Conservation (phyloP, 2,329 filamentous ascomycete genomes). For the Chaetomium sp. region DNA sequence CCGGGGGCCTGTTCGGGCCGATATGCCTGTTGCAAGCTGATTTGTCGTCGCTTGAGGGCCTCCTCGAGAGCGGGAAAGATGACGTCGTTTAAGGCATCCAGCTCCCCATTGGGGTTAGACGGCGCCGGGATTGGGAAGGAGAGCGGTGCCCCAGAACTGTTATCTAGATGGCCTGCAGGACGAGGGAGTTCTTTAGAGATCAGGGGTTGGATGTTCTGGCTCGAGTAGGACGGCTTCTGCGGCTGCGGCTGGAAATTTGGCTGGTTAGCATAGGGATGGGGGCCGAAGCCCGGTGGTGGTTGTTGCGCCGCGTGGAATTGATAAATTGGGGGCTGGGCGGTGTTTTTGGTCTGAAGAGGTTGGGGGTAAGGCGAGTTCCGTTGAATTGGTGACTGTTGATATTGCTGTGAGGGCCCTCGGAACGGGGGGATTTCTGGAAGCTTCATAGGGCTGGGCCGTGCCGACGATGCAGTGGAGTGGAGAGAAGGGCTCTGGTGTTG, state of each 20-base stretch:
- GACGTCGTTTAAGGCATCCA: conserved; percentile 84
- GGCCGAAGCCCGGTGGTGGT: conserved; percentile 1
- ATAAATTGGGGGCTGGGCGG: conserved; percentile 3
- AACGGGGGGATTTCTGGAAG: conserved; percentile 52
- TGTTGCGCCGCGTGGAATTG: conserved; percentile 21
- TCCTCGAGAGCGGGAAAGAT: conserved; percentile 90
- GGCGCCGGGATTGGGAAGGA: conserved; percentile 53
- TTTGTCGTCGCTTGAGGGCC: conserved; percentile 73
- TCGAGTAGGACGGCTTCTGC: conserved; percentile 24
- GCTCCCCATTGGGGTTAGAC: conserved; percentile 56
- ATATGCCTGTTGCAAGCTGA: conserved; percentile 48
- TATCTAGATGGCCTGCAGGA: conserved; percentile 21
- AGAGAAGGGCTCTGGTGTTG: conserved; percentile 31
- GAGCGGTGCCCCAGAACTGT: conserved; percentile 20
- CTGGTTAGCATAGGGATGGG: too few species aligned
- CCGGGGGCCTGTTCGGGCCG: conserved; percentile 27
- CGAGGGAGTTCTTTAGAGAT: conserved; percentile 21
- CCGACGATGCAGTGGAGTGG: conserved; percentile 30
- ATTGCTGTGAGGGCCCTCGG: conserved; percentile 33
- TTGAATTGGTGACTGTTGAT: conserved; percentile 8
- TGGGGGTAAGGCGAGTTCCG: neutral
- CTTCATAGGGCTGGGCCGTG: conserved; percentile 36
- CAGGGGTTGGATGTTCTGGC: conserved; percentile 15
- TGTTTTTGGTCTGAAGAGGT: conserved; percentile 2
- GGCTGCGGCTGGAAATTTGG: conserved; percentile 6